phyloP scores from a whole-genome alignment of 2,329 filamentous ascomycete species.

The Aspergillus ruber region DNA sequence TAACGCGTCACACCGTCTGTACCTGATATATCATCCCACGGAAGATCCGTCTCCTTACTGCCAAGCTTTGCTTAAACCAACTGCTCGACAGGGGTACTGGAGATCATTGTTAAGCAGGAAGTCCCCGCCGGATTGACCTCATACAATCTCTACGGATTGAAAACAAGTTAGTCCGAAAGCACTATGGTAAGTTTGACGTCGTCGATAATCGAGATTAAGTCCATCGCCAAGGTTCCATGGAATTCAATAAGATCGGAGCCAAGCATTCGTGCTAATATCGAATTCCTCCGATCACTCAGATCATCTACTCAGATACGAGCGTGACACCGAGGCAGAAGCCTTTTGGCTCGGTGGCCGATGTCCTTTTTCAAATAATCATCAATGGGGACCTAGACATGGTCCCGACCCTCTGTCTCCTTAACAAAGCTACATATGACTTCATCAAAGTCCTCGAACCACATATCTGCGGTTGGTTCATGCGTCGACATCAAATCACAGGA shows the following conservation, averaged over 20 bases:
- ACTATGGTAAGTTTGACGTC: background rate
- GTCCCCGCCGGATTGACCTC: background rate
- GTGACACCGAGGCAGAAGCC: conserved; percentile 1
- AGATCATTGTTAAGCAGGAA: conserved; percentile 5
- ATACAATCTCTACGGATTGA: background rate
- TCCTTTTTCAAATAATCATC: conserved; percentile 25
- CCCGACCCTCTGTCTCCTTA: conserved; percentile 18
- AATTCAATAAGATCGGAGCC: background rate
- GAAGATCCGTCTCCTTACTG: conserved; percentile 7
- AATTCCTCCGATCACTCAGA: conserved; percentile 1
- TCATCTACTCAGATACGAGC: conserved; percentile 6
- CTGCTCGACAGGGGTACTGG: conserved; percentile 2
- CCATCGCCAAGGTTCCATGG: background rate
- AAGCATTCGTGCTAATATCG: background rate
- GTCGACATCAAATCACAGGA: conserved; percentile 48
- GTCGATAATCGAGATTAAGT: background rate
- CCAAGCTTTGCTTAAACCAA: background rate
- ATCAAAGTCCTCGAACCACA: conserved; percentile 20
- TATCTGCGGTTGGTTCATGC: conserved; percentile 23
- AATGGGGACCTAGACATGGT: conserved; percentile 17
- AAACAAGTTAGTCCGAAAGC: background rate
- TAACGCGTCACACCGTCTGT: conserved; percentile 19
- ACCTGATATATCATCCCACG: conserved; percentile 4
- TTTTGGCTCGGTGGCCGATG: conserved; percentile 21
- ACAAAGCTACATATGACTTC: conserved; percentile 20